Conservation (phyloP, 768 basidiomycete species). For the Leccinum ochraceum region DNA sequence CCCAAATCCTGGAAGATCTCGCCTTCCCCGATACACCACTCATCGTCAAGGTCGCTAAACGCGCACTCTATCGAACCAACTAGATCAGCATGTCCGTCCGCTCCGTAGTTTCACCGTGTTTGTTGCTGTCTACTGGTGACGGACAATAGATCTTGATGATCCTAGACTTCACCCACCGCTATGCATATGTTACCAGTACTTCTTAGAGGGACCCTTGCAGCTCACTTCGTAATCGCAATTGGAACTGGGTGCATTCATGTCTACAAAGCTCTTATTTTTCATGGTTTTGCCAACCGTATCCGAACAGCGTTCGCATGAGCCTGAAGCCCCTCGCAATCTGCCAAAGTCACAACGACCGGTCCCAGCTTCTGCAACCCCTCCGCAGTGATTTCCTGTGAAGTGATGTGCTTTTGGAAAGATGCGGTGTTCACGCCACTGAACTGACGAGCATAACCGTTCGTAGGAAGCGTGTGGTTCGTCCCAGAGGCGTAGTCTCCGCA, state of each 20-base stretch:
- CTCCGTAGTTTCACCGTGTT: slow-evolving; percentile 13
- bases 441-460: slow-evolving; percentile 94
- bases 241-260: slow-evolving; percentile 1
- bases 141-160: slow-evolving; percentile 20
- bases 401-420: slow-evolving; percentile 99
- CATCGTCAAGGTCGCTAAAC: slow-evolving; percentile 94
- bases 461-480: slow-evolving; percentile 97
- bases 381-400: slow-evolving; percentile 87
- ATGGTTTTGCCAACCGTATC: slow-evolving; percentile 55
- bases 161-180: slow-evolving; percentile 19
- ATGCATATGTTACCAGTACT: slow-evolving; percentile 15
- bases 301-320: slow-evolving; percentile 97
- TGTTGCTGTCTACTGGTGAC: slow-evolving; percentile 12
- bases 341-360: slow-evolving; percentile 84
- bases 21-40: slow-evolving; percentile 93
- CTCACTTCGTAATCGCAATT: slow-evolving; percentile 1
- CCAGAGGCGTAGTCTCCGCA: slow-evolving; percentile 99
- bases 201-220: slow-evolving; percentile 11
- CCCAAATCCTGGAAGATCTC: slow-evolving; percentile 82
- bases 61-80: slow-evolving; percentile 87
- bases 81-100: slow-evolving; percentile 55
- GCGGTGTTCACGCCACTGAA: slow-evolving; percentile 97
- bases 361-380: slow-evolving; percentile 79
- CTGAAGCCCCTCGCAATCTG: slow-evolving; percentile 92
- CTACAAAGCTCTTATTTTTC: not conserved